Percentiles rank a stretch among this genome's conserved stretches.
Evolutionary conservation across 768 basidiomycete species (phyloP).

Genomic region (Leccinum sublutescens): DNA sequence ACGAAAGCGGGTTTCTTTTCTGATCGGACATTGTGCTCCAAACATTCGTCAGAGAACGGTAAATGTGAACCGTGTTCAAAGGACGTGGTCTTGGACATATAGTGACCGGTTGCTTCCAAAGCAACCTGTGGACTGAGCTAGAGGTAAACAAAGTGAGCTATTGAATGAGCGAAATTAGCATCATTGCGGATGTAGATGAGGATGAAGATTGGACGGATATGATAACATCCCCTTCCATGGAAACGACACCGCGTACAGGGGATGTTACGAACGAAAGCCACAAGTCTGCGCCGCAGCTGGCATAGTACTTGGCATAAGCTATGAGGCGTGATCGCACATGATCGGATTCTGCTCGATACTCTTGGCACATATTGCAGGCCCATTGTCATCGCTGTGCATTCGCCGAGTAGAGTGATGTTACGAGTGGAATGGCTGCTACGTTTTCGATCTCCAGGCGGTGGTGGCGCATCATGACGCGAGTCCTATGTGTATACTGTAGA

Average conservation of each 20-base stretch:
- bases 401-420: background rate
- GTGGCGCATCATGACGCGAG: slow-evolving; percentile 35
- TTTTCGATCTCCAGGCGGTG: slow-evolving; percentile 51
- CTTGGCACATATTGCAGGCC: background rate
- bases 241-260: background rate
- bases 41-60: background rate
- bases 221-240: background rate
- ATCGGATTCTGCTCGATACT: background rate
- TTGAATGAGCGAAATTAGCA: background rate
- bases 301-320: background rate
- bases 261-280: background rate
- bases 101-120: background rate
- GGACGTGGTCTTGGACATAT: background rate
- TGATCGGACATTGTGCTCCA: background rate
- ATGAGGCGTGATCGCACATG: background rate
- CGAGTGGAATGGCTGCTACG: slow-evolving; percentile 50
- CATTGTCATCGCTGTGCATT: background rate
- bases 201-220: background rate
- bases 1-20: background rate
- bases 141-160: background rate
- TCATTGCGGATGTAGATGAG: background rate
- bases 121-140: background rate
- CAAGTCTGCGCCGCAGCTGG: background rate
- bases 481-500: slow-evolving; percentile 28
- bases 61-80: background rate